These are phyloP conservation scores for Bipolaris cookei DNA, from an alignment of 2,329 filamentous ascomycete genomes.

Conservation along the genomic window DNA sequence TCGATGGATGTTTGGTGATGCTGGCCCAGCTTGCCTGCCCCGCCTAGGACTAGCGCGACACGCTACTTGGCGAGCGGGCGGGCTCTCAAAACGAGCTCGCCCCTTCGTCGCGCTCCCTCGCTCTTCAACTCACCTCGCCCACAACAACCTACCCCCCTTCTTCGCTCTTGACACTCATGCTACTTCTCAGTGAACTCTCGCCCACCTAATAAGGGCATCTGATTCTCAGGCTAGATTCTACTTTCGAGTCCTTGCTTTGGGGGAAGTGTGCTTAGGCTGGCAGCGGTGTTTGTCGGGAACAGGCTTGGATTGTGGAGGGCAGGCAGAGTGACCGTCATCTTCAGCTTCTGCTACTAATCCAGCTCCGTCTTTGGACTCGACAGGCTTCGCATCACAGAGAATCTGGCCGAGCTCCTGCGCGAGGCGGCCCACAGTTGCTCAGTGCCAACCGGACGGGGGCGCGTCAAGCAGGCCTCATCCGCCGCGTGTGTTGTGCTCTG, in stretches of 20 bases:
- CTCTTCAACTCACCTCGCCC: constrained; percentile 35
- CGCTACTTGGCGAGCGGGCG: constrained; percentile 28
- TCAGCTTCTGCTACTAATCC: constrained; percentile 44
- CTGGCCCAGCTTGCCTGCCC: constrained; percentile 23
- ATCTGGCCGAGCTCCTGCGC: constrained; percentile 31
- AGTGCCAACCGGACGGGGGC: constrained; percentile 19
- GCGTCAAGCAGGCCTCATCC: constrained; percentile 30
- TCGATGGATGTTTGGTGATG: constrained; percentile 12
- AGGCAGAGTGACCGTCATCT: constrained; percentile 44
- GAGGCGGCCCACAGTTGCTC: constrained; percentile 20
- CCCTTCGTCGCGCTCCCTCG: constrained; percentile 33
- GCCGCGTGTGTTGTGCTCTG: constrained; percentile 39
- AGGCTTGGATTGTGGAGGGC: constrained; percentile 33
- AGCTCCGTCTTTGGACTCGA: constrained; percentile 34
- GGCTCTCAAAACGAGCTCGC: constrained; percentile 29
- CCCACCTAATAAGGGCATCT: constrained; percentile 50
- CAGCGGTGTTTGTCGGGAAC: constrained; percentile 39
- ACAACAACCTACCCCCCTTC: constrained; percentile 31
- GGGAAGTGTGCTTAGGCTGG: constrained; percentile 41
- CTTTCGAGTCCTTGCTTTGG: constrained; percentile 41
- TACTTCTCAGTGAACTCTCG: constrained; percentile 47
- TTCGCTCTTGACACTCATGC: constrained; percentile 43
- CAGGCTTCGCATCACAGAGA: constrained; percentile 31
- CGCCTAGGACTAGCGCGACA: constrained; percentile 27
- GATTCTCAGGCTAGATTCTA: constrained; percentile 45